Evolutionary conservation across 2,329 filamentous ascomycete species (phyloP), one percentile per base, ranked within the genome.

Genomic region (Trichophyton mentagrophytes): DNA sequence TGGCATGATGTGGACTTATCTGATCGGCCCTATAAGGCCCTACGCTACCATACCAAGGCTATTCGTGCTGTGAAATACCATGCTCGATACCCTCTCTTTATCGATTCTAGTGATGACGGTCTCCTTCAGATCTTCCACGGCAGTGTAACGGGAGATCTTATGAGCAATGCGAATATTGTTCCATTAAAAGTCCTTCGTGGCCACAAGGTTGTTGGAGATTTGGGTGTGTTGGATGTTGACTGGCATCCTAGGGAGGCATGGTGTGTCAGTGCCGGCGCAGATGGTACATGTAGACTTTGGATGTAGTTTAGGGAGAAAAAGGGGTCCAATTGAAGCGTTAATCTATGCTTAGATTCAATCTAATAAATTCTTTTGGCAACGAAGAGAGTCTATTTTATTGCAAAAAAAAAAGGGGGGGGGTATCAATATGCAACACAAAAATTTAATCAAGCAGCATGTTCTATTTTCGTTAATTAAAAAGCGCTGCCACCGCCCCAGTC

Each of bases 1-100:
- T 99, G 93, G 93, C 93, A 97, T 76, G 93, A 99, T 75, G 81
- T 97, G 60, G 93, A 99, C 67, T 83, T 99, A 40, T 93, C 89
- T 0, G 86, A 83, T 64, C 85, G 89, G 57, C 93, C 93, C 0
- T 97, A 95, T 80, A 96, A 96, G 80, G 97, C 92, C 1, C 85
- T 99, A 76, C 84, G 93, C 58, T 99, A 97, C 78, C 93, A 99
- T 77, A 78, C 84, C 63, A 89, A 95, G 74, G 93, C 93, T 53
- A 95, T 99, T 69, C 84, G 95, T 56, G 85, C 87, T 11, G 93
- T 96, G 60, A 86, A 84, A 67, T 99, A 88, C 75, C 95, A 99
- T 75, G 85, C 85, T 61, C 80, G 82, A 7, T 83, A 85, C 64
- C 91, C 93, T 17, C 80, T 99, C 40, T 97, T 99, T 69, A 93